Evolutionary conservation across 2,329 filamentous ascomycete genomes (phyloP).

Genomic region (Gyromitra esculenta): DNA sequence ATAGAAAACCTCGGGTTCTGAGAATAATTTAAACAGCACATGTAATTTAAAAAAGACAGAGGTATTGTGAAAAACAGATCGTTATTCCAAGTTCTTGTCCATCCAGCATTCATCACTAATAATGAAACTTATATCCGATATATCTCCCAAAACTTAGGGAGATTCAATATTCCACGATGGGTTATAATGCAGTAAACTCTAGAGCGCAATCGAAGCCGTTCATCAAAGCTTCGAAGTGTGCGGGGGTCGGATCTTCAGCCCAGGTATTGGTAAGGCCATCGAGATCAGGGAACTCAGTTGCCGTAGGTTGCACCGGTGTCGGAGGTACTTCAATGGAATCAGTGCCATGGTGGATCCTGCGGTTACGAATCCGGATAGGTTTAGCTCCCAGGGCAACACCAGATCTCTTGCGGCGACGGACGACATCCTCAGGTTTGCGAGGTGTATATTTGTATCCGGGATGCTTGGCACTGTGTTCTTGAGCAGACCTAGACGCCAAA

Average conservation of each 20-base stretch:
- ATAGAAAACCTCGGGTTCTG: too few relatives aligned
- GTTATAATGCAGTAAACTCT: conserved; percentile 5
- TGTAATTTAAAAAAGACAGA: too few relatives aligned
- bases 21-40: too few relatives aligned
- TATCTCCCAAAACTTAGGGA: too few relatives aligned
- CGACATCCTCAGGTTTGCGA: conserved; percentile 41
- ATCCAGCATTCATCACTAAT: too few relatives aligned
- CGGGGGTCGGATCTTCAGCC: conserved; percentile 30
- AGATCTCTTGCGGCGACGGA: conserved; percentile 39
- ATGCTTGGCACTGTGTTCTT: conserved; percentile 28
- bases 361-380: conserved; percentile 4
- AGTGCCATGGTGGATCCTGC: conserved; percentile 8
- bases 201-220: conserved; percentile 36
- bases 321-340: background rate
- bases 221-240: conserved; percentile 36
- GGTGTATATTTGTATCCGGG: conserved; percentile 49
- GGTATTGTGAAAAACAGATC: too few relatives aligned
- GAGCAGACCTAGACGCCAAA: conserved; percentile 24
- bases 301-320: background rate
- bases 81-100: too few relatives aligned
- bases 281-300: conserved; percentile 17
- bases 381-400: background rate
- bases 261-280: conserved; percentile 31
- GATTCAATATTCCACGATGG: too few relatives aligned
- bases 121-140: too few relatives aligned